Conservation (phyloP, 2,329 filamentous ascomycete genomes). For the Amauroascus verrucosus region DNA sequence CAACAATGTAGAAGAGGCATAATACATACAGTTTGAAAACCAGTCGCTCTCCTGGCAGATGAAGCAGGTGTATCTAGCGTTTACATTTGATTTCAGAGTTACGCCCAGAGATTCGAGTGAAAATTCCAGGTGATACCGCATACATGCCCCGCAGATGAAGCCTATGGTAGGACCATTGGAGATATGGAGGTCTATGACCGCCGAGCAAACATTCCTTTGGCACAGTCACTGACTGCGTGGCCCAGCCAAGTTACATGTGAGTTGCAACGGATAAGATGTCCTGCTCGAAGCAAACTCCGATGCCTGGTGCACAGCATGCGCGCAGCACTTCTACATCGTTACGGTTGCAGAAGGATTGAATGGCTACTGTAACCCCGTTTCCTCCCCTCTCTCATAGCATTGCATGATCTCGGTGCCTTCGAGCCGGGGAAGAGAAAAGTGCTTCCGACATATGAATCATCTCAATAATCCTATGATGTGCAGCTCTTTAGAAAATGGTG, state of each 20-base stretch:
- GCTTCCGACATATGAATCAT: neutral
- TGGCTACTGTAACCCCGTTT: neutral
- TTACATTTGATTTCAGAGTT: neutral
- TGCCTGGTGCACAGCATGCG: neutral
- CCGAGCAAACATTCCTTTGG: slow-evolving; percentile 6
- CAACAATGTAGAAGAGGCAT: neutral
- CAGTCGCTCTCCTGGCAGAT: neutral
- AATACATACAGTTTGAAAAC: neutral
- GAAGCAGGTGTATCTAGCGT: neutral
- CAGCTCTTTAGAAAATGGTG: neutral
- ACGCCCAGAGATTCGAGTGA: neutral
- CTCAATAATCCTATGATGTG: neutral
- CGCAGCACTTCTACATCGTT: neutral
- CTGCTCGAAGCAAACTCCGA: slow-evolving; percentile 8
- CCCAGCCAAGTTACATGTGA: neutral
- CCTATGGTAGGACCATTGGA: neutral
- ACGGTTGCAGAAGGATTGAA: neutral
- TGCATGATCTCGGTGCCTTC: neutral
- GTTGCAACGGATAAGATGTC: neutral
- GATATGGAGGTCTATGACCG: neutral
- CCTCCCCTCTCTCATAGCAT: neutral
- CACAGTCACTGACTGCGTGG: neutral
- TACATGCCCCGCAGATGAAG: neutral
- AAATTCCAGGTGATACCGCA: neutral
- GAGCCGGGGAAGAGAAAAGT: neutral